phyloP scores from a whole-genome alignment of 2,329 filamentous ascomycete genomes.

The Scedosporium minutisporum region DNA sequence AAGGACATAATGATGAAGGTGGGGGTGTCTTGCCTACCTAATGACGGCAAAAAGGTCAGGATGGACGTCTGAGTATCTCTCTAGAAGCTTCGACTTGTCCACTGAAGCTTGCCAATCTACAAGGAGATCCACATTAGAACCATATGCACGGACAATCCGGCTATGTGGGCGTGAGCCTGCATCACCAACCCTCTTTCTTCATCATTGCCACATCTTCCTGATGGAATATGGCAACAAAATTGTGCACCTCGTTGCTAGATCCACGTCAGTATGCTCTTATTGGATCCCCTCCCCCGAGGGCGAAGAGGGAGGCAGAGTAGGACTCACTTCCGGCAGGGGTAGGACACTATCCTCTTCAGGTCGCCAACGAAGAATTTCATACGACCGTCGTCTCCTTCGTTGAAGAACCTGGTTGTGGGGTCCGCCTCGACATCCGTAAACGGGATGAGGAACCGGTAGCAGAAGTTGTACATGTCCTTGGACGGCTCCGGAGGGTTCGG shows the following conservation, averaged over 20 bases:
- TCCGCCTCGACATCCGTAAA: conserved; percentile 12
- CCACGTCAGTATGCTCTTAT: too few relatives aligned
- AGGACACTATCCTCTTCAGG: conserved; percentile 19
- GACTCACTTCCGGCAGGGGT: conserved; percentile 21
- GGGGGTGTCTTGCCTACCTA: conserved; percentile 12
- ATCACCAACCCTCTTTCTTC: too few relatives aligned
- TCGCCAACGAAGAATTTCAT: conserved; percentile 13
- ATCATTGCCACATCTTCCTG: too few relatives aligned
- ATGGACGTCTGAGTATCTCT: conserved; percentile 19
- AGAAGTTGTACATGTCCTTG: conserved; percentile 20
- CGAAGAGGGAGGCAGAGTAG: neutral
- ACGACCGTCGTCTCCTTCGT: conserved; percentile 13
- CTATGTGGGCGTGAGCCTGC: too few relatives aligned
- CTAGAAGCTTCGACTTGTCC: conserved; percentile 17
- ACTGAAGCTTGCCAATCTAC: conserved; percentile 23
- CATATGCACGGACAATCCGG: too few relatives aligned
- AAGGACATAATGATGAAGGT: neutral
- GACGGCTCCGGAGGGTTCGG: conserved; percentile 15
- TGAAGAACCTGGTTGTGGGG: conserved; percentile 17
- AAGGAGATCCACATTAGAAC: too few relatives aligned
- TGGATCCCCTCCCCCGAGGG: too few relatives aligned
- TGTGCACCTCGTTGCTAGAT: too few relatives aligned
- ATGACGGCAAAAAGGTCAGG: conserved; percentile 17
- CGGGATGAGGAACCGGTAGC: conserved; percentile 26
- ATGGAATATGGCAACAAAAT: too few relatives aligned